Evolutionary conservation across 495 filamentous ascomycete genomes (phyloP).

Genomic region (Xylaria acuta): DNA sequence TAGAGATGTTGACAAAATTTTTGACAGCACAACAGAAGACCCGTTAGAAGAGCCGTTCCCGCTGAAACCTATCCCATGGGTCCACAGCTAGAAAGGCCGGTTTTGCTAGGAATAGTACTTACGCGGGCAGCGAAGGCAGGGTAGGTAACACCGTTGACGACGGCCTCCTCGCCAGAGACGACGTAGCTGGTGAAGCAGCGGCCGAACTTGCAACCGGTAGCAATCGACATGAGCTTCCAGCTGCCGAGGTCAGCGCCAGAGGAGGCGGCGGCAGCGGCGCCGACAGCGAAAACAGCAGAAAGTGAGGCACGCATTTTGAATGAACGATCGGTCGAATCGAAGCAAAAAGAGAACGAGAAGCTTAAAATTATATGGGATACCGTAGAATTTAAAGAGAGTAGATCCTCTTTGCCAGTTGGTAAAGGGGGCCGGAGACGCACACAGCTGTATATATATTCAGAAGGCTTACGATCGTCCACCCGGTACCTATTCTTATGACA

Average conservation of each 20-base stretch:
- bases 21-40: not conserved
- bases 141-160: constrained; percentile 17
- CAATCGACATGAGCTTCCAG: constrained; percentile 21
- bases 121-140: constrained; percentile 22
- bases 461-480: not conserved
- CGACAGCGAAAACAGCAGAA: constrained; percentile 18
- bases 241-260: constrained; percentile 14
- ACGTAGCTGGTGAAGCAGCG: constrained; percentile 24
- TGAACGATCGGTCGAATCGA: not conserved
- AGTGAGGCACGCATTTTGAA: constrained; percentile 21
- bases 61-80: not conserved
- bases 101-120: not conserved
- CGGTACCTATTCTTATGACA: not conserved
- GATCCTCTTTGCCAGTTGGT: not conserved
- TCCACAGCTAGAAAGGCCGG: not conserved
- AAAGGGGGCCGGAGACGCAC: not conserved
- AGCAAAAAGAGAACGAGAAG: not conserved
- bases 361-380: constrained; percentile 2
- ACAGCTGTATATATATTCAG: constrained; percentile 15
- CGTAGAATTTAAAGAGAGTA: constrained; percentile 15
- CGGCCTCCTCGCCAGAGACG: constrained; percentile 16
- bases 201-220: constrained; percentile 22
- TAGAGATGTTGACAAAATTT: not conserved
- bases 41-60: not conserved
- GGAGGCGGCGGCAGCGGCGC: constrained; percentile 14